phyloP scores from a whole-genome alignment of 352 stramenopile species.

The Globisporangium viniferum region DNA sequence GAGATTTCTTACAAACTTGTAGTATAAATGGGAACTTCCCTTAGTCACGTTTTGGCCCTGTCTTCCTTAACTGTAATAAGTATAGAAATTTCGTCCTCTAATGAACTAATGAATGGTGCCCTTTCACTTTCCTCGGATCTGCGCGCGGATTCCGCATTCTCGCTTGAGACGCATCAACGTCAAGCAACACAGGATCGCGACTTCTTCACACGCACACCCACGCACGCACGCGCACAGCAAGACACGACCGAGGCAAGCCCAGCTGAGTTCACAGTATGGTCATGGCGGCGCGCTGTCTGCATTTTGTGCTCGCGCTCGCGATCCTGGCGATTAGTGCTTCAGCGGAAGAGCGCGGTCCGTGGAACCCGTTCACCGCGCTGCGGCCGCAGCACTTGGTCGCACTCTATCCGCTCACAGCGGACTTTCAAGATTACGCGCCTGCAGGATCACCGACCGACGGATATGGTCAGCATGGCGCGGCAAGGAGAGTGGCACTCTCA shows the following conservation, averaged over 20 bases:
- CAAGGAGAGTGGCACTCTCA: not conserved
- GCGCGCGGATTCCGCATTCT: no score
- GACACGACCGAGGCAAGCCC: not conserved
- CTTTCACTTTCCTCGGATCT: no score
- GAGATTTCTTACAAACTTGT: no score
- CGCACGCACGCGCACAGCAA: not conserved
- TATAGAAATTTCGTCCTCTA: no score
- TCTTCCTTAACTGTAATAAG: no score
- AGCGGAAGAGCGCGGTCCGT: not conserved
- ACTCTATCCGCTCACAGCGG: not conserved
- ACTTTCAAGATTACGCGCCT: not conserved
- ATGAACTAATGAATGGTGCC: no score
- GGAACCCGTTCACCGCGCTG: not conserved
- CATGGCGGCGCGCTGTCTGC: not conserved
- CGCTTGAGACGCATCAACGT: not conserved
- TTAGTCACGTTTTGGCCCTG: no score
- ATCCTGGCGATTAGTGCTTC: not conserved
- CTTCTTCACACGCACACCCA: not conserved
- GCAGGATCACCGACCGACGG: not conserved
- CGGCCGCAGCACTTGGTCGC: not conserved
- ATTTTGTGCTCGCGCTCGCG: not conserved
- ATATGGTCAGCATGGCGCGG: not conserved
- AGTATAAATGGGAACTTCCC: no score
- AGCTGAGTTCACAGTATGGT: not conserved
- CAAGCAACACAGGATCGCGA: not conserved